Conservation (phyloP, 2,329 filamentous ascomycete genomes). For the Diaporthe longicolla region DNA sequence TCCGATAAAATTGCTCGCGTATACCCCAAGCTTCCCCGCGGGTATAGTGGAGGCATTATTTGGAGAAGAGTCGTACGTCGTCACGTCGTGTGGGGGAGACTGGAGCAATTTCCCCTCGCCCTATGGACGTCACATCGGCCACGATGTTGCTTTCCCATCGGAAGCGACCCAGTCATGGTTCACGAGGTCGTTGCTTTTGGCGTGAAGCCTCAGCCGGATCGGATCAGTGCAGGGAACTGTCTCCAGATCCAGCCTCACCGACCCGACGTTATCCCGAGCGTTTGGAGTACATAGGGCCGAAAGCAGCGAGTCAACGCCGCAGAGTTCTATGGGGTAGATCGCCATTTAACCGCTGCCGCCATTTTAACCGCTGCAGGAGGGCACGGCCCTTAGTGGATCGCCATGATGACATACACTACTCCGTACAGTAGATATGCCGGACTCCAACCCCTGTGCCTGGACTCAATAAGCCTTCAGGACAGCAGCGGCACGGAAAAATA, state of each 20-base stretch:
- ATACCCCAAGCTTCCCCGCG: slow-evolving; percentile 20
- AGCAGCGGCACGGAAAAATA: too few species aligned
- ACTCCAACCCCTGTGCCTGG: too few species aligned
- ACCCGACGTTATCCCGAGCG: slow-evolving; percentile 12
- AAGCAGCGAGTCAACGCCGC: slow-evolving; percentile 5
- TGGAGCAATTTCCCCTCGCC: slow-evolving; percentile 9
- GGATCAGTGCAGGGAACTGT: neutral
- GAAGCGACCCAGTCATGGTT: slow-evolving; percentile 13
- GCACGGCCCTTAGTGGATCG: slow-evolving; percentile 1
- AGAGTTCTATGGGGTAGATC: neutral
- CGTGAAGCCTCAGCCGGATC: neutral
- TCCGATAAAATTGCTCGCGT: neutral
- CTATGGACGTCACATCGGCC: slow-evolving; percentile 14
- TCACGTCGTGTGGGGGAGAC: neutral
- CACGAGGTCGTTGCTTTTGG: neutral
- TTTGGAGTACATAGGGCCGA: slow-evolving; percentile 12
- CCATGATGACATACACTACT: slow-evolving; percentile 1
- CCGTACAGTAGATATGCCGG: too few species aligned
- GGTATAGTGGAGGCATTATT: slow-evolving; percentile 20
- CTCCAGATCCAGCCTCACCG: slow-evolving; percentile 13
- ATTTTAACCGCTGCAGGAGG: slow-evolving; percentile 22
- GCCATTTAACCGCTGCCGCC: slow-evolving; percentile 31
- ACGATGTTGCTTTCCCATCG: neutral
- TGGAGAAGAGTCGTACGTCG: slow-evolving; percentile 9
- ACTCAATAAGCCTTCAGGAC: too few species aligned